Evolutionary conservation across 345 rosid genomes (phyloP).

Genomic region (Bruguiera parviflora): DNA sequence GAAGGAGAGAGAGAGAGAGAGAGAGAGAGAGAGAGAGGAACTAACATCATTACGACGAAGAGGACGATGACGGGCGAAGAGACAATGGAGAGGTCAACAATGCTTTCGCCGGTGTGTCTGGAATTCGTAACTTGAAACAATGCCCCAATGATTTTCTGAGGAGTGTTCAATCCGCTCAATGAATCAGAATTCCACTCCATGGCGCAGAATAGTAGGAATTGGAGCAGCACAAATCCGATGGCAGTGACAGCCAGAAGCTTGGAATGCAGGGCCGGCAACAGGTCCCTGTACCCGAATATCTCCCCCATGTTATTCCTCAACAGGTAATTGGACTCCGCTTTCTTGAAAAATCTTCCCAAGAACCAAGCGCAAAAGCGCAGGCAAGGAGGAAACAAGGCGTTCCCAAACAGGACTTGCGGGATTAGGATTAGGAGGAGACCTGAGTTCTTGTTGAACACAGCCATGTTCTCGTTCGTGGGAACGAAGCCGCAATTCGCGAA

Average conservation of each 20-base stretch:
- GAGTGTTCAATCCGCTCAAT: conserved; percentile 19
- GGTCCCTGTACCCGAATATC: conserved; percentile 18
- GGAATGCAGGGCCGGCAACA: conserved; percentile 13
- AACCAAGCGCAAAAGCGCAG: conserved; percentile 27
- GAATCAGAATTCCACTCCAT: conserved; percentile 35
- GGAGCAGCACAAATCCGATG: conserved; percentile 23
- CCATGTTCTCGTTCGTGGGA: conserved; percentile 28
- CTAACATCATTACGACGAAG: conserved; percentile 36
- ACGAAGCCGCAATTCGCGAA: conserved; percentile 23
- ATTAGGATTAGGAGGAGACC: conserved; percentile 37
- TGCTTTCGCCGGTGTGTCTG: conserved; percentile 37
- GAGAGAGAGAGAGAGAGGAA: neutral
- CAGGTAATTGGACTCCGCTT: conserved; percentile 14
- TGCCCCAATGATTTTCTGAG: conserved; percentile 19
- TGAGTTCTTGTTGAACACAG: conserved; percentile 35
- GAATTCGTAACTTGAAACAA: conserved; percentile 28
- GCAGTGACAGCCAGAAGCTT: conserved; percentile 18
- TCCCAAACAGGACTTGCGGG: conserved; percentile 39
- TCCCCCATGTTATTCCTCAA: conserved; percentile 11
- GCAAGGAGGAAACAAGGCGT: conserved; percentile 22
- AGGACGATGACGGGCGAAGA: conserved; percentile 30
- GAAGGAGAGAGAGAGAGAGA: no score
- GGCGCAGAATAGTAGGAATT: conserved; percentile 23
- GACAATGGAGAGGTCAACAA: conserved; percentile 23
- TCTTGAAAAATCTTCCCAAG: conserved; percentile 16